Evolutionary conservation across 1,284 basidiomycete species (phyloP), one percentile per base, ranked within the genome.

Genomic region (Cutaneotrichosporon mucoides): DNA sequence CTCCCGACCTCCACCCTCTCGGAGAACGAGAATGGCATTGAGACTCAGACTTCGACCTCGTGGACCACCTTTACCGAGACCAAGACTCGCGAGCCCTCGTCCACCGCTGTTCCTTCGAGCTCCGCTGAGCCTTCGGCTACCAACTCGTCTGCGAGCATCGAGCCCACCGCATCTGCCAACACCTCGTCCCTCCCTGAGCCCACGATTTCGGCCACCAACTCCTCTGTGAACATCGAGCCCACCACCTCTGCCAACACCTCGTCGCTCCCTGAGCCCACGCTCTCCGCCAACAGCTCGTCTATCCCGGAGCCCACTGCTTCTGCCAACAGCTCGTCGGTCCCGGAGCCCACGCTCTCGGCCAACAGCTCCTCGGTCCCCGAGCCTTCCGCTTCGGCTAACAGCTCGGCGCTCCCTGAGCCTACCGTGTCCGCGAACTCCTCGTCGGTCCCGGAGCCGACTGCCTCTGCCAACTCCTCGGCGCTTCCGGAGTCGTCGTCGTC

Each of bases 11-110:
- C 57, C 36, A 41, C 44, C 34, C 37, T 45, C n/a, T 34, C 52
- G 34, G 65, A 68, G 59, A 70, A 71, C 61, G 73, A 72, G 12
- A 62, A 68, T 55, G 73, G 72, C 35, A 68, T 73, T 12, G 66
- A 56, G 34, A 76, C 73, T 12, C 68, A 66, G 44, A 70, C 62
- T 54, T n/a, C 65, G 16, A 76, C 73, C 9, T 47, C 51, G 44
- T 69, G 62, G 61, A 67, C 66, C 33, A 74, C 68, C 9, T 63
- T 69, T 41, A 64, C 71, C 52, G 57, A 68, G 53, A 76, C 73
- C 43, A 66, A 67, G 68, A 63, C 62, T n/a, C 58, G 58, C 37
- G 48, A 56, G 38, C 51, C 60, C 51, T 37, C 59, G 24, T 16
- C 55, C n/a, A 56, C 60, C 37, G 35, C 37, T 40, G 38, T 12